Evolutionary conservation across 2,329 filamentous ascomycete genomes (phyloP), one percentile per base, ranked within the genome.

Genomic region (Ophiostoma australiae): DNA sequence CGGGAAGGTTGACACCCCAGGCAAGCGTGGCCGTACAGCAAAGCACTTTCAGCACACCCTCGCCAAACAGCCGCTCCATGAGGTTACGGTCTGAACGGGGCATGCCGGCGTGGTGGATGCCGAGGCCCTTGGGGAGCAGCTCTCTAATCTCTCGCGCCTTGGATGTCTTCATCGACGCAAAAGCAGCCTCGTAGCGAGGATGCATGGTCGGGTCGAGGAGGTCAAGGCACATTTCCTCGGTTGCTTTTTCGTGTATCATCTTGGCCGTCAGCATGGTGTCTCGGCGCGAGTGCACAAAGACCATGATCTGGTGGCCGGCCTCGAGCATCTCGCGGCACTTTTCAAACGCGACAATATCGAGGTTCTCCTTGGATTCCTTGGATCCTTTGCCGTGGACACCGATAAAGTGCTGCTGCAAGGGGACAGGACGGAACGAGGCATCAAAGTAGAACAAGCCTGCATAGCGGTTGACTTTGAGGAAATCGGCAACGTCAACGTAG

Each of bases 1-100:
- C 95, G 0, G 95, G 95, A 80, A 99, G 87, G 80, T 99, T 99
- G 78, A 99, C 94, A 89, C 95, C 95, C 95, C 95, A 99, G 0
- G 95, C 95, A 35, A 99, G 85, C 0, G 95, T 99, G 13, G 95
- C 95, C 2, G 95, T 99, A 88, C 96, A 99, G 84, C 94, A 98
- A 31, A 99, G 89, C 0, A 99, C 94, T 79, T 95, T 97, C 76
- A 98, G 87, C n/a, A 98, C 90, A 35, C 95, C 96, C 75, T 96
- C 91, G 3, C 85, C 88, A 76, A 99, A 99, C 20, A 98, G 85
- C 23, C 92, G 89, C 79, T 99, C 96, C 84, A 97, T 93, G n/a
- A 97, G 82, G 75, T 99, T 99, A 73, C 95, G 87, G 79, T 99
- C 96, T 2, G 94, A 91, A 74, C 96, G 89, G 71, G 93, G 90